phyloP scores from a whole-genome alignment of 2,329 filamentous ascomycete genomes.

The Sporothrix variecibatus region DNA sequence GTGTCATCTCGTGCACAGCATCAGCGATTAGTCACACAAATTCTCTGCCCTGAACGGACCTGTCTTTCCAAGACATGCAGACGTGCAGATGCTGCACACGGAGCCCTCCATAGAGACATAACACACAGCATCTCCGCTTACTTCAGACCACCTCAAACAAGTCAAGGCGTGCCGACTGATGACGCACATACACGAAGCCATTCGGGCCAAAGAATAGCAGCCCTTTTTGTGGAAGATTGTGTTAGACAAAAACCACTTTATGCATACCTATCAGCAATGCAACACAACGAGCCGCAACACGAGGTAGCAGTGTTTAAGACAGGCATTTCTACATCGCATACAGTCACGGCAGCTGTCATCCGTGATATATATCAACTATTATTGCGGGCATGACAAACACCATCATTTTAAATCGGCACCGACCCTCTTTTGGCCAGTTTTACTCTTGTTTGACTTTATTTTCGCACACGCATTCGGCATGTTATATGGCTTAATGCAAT shows the following conservation, averaged over 20 bases:
- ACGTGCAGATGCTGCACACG: not conserved
- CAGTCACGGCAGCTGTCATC: not conserved
- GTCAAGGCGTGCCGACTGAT: not conserved
- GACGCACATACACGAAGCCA: not conserved
- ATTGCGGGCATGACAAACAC: not conserved
- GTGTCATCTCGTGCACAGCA: not conserved
- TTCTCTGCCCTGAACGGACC: not conserved
- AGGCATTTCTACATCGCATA: not conserved
- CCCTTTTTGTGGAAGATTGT: not conserved
- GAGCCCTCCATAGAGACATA: not conserved
- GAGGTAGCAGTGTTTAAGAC: not conserved
- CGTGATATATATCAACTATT: not conserved
- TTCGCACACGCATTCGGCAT: constrained; percentile 18
- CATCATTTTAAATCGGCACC: not conserved
- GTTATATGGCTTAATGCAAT: constrained; percentile 18
- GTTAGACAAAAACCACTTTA: not conserved
- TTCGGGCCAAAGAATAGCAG: not conserved
- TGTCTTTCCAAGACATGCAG: not conserved
- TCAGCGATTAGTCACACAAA: not conserved
- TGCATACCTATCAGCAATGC: not conserved
- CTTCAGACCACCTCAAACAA: not conserved
- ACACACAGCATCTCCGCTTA: not conserved
- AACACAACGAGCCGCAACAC: not conserved
- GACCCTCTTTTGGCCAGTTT: no score
- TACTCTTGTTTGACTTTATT: not conserved